Evolutionary conservation across 148 eudicot species (phyloP).

Genomic region (Salicornia ramosissima): DNA sequence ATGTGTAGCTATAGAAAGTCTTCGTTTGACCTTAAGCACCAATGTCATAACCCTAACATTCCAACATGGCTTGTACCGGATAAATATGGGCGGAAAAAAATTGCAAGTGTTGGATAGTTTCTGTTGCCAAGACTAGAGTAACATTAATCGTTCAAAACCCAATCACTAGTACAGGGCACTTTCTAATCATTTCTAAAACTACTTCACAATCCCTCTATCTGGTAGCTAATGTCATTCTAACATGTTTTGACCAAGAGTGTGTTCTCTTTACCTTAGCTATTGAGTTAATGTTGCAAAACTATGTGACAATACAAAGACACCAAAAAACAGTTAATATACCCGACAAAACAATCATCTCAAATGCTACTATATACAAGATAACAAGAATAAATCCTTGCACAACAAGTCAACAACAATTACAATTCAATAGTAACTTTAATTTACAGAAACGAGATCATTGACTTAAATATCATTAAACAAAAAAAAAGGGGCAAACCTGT

Average conservation of each 20-base stretch:
- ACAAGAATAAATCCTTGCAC: neutral
- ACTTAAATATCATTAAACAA: neutral
- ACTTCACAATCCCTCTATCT: neutral
- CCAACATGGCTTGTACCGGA: neutral
- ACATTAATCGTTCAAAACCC: neutral
- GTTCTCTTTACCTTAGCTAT: too few species aligned
- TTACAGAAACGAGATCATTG: neutral
- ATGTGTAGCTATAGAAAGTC: neutral
- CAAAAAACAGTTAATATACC: neutral
- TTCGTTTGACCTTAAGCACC: neutral
- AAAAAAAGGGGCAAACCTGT: slow-evolving; percentile 25
- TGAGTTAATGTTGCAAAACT: too few species aligned
- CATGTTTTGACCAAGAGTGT: too few species aligned
- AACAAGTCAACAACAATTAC: too few species aligned
- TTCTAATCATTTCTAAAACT: neutral
- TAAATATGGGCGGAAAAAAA: neutral
- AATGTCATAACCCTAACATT: neutral
- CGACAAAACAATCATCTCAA: neutral
- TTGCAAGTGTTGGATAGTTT: neutral
- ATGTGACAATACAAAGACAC: neutral
- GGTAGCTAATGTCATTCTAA: too few species aligned
- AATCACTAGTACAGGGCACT: neutral
- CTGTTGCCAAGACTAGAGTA: neutral
- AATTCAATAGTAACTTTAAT: neutral
- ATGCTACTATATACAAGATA: too few species aligned